Conservation (phyloP, 2,329 filamentous ascomycete genomes). For the Phialemonium atrogriseum region DNA sequence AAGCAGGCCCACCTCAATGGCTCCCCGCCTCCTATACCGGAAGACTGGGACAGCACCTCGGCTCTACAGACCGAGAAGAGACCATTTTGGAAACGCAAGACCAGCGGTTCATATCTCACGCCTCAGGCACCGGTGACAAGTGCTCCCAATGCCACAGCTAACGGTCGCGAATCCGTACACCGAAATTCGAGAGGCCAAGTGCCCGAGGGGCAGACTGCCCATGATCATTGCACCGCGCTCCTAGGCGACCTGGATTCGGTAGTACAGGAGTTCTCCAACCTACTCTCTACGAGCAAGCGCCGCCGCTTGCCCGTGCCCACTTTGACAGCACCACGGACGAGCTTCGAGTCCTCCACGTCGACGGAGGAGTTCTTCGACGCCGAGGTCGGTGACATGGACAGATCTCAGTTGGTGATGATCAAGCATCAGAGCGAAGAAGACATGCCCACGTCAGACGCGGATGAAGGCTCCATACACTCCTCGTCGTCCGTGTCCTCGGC, state of each 20-base stretch:
- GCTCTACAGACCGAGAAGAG: conserved; percentile 46
- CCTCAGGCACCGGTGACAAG: conserved; percentile 31
- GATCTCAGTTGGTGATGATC: conserved; percentile 67
- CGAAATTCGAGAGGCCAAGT: conserved; percentile 28
- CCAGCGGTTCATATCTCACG: conserved; percentile 43
- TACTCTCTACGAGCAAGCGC: conserved; percentile 73
- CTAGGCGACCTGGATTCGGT: conserved; percentile 78
- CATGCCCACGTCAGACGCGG: conserved; percentile 44
- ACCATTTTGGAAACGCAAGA: conserved; percentile 89
- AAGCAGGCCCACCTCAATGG: conserved; percentile 42
- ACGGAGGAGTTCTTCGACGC: conserved; percentile 96
- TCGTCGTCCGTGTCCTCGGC: conserved; percentile 53
- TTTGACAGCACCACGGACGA: conserved; percentile 26
- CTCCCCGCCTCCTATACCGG: conserved; percentile 29
- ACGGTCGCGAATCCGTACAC: too few relatives aligned
- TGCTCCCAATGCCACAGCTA: conserved; percentile 20
- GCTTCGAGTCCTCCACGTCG: conserved; percentile 28
- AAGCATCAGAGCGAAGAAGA: conserved; percentile 62
- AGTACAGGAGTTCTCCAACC: conserved; percentile 68
- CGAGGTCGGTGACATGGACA: conserved; percentile 50
- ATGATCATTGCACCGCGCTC: conserved; percentile 78
- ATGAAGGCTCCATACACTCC: conserved; percentile 51
- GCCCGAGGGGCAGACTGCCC: conserved; percentile 57
- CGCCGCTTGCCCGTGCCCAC: conserved; percentile 52
- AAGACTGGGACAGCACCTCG: conserved; percentile 50